Conservation (phyloP, 208 protist genomes). For the Naegleria fowleri region DNA sequence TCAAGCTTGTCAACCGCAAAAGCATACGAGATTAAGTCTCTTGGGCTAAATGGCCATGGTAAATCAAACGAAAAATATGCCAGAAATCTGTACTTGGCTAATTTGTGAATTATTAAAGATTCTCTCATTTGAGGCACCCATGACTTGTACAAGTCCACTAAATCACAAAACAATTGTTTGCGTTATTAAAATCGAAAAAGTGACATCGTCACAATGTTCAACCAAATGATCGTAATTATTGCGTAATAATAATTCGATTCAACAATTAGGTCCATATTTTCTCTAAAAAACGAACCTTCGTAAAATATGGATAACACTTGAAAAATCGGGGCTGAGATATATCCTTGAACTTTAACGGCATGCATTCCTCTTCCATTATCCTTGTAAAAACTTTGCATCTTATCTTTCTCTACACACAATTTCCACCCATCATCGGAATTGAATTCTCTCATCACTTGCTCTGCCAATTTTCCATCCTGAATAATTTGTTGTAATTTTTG, state of each 20-base stretch:
- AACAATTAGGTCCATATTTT: too few species aligned
- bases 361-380: background rate
- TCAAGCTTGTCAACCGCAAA: background rate
- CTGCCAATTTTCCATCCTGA: background rate
- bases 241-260: too few species aligned
- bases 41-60: background rate
- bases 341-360: background rate
- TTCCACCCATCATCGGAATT: background rate
- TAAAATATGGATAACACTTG: background rate
- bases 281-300: background rate
- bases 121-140: background rate
- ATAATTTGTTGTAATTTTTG: background rate
- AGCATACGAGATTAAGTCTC: background rate
- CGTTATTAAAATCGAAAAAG: too few species aligned
- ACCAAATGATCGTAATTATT: too few species aligned
- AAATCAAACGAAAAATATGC: background rate
- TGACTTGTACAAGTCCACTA: background rate
- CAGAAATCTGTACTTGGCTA: background rate
- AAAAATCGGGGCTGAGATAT: background rate
- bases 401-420: background rate
- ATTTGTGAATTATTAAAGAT: background rate
- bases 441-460: background rate
- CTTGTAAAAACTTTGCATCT: background rate
- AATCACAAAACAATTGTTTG: background rate
- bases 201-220: too few species aligned